phyloP scores from a whole-genome alignment of 75 land plant species.

The Pinus taeda region DNA sequence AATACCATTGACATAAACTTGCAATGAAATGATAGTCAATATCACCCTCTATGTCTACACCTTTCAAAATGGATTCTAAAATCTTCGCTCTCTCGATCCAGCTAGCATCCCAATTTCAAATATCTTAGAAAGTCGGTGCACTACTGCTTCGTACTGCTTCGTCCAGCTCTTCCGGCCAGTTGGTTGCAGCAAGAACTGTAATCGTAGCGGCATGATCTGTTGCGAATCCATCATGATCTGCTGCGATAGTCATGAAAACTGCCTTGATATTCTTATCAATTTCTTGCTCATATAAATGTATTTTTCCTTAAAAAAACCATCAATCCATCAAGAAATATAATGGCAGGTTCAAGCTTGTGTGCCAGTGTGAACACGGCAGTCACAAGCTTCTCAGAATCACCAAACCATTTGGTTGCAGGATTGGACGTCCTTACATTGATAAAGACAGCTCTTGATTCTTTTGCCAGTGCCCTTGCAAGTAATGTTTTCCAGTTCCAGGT shows the following conservation, averaged over 20 bases:
- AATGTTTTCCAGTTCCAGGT: neutral
- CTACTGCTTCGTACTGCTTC: constrained; percentile 58
- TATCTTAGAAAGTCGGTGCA: constrained; percentile 78
- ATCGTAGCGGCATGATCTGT: constrained; percentile 63
- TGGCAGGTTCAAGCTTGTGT: constrained; percentile 34
- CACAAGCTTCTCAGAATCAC: constrained; percentile 42
- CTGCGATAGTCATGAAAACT: neutral
- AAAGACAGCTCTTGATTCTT: neutral
- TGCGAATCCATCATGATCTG: neutral
- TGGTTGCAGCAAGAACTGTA: constrained; percentile 99
- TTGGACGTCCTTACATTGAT: constrained; percentile 19
- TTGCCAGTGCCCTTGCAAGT: neutral
- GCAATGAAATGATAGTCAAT: too few species aligned
- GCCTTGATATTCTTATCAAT: neutral
- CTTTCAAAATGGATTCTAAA: constrained; percentile 80
- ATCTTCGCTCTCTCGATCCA: constrained; percentile 71
- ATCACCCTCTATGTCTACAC: constrained; percentile 29
- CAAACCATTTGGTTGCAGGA: constrained; percentile 44
- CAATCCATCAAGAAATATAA: constrained; percentile 42
- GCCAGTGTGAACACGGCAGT: constrained; percentile 35
- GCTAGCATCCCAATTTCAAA: constrained; percentile 91
- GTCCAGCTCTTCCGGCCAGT: constrained; percentile 95
- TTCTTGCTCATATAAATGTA: neutral
- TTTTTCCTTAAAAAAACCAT: constrained; percentile 37
- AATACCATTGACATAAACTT: too few species aligned